A percentile compares a stretch with the other conserved stretches of the same genome.
Conservation (phyloP, 352 stramenopile genomes). For the Globisporangium emineosum region DNA sequence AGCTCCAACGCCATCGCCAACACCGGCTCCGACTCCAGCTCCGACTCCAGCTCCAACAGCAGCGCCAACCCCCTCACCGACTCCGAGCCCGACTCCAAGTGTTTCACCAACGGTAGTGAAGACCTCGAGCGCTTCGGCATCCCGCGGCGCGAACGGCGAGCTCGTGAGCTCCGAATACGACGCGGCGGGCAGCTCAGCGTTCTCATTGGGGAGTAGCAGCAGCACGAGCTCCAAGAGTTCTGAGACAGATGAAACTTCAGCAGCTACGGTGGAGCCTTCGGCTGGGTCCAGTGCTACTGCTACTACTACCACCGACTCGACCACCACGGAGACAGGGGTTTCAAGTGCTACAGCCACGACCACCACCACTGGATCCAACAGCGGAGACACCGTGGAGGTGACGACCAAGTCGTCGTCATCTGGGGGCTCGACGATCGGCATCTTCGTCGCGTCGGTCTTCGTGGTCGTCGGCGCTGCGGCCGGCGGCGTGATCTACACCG, state of each 20-base stretch:
- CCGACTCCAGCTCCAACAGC: conserved; percentile 22
- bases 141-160: conserved; percentile 1
- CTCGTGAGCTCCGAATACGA: conserved; percentile 5
- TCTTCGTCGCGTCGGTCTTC: conserved; percentile 19
- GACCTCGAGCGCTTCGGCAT: conserved; percentile 12
- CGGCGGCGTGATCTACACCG: conserved; percentile 33
- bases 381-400: conserved; percentile 25
- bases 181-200: neutral
- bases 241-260: neutral
- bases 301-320: neutral
- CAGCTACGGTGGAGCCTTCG: conserved; percentile 20
- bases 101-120: conserved; percentile 24
- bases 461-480: conserved; percentile 25
- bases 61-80: conserved; percentile 17
- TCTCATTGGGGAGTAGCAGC: conserved; percentile 11
- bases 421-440: conserved; percentile 13
- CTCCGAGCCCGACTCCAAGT: conserved; percentile 16
- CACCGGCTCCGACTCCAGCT: conserved; percentile 18
- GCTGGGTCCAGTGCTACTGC: conserved; percentile 12
- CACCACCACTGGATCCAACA: conserved; percentile 17
- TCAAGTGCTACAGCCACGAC: conserved; percentile 7
- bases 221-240: conserved; percentile 1
- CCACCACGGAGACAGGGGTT: neutral
- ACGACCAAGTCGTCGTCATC: conserved; percentile 45
- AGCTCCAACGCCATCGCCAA: conserved; percentile 18